phyloP scores from a whole-genome alignment of 108 stramenopile species.

The Discostella stelligeroides region DNA sequence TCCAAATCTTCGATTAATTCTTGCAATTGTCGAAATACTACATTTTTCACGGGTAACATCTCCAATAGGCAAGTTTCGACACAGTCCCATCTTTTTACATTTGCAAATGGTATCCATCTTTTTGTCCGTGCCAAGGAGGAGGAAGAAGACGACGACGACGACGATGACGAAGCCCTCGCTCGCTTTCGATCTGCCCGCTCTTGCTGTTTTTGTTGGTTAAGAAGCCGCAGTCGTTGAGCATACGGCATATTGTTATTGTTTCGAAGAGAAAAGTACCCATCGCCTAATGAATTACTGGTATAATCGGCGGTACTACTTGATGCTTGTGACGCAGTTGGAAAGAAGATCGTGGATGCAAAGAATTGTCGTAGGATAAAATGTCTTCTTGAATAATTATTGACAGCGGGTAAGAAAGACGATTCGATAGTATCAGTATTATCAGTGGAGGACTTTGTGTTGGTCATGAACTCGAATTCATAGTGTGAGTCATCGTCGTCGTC shows the following conservation, averaged over 20 bases:
- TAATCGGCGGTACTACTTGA: conserved; percentile 8
- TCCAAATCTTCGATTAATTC: conserved; percentile 52
- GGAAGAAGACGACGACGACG: not conserved
- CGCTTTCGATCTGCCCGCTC: conserved; percentile 25
- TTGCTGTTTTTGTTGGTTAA: conserved; percentile 28
- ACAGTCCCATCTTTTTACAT: conserved; percentile 34
- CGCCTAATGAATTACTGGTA: conserved; percentile 8
- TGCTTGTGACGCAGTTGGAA: conserved; percentile 16
- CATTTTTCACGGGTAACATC: conserved; percentile 75
- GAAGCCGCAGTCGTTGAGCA: conserved; percentile 21
- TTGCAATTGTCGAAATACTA: conserved; percentile 66
- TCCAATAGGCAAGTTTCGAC: conserved; percentile 66
- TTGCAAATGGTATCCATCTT: conserved; percentile 46
- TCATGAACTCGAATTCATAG: not conserved
- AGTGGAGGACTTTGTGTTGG: not conserved
- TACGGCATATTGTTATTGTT: conserved; percentile 49
- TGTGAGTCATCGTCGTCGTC: conserved; percentile 8
- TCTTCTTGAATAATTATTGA: conserved; percentile 31
- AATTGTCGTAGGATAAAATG: conserved; percentile 34
- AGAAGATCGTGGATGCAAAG: conserved; percentile 22
- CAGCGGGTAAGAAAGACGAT: not conserved
- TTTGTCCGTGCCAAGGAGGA: not conserved
- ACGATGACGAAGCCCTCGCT: conserved; percentile 12
- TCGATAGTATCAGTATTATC: not conserved
- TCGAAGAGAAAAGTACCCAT: conserved; percentile 40